Conservation (phyloP, 2,329 filamentous ascomycete genomes). For the Aspergillus calidoustus region DNA sequence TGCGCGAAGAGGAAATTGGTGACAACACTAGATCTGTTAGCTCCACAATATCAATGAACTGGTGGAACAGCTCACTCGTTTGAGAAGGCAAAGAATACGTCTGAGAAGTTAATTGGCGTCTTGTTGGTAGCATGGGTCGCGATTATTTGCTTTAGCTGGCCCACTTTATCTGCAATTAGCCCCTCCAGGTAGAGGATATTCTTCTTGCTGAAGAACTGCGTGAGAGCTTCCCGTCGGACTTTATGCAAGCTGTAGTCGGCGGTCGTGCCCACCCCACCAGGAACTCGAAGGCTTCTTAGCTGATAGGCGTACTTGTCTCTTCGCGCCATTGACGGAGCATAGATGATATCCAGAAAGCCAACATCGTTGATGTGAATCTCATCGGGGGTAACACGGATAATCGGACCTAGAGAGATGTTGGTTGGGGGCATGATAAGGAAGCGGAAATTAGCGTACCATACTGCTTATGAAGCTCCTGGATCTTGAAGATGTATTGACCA, state of each 20-base stretch:
- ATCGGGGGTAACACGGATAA: conserved; percentile 43
- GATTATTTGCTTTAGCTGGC: conserved; percentile 20
- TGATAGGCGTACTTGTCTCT: conserved; percentile 34
- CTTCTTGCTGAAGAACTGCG: conserved; percentile 38
- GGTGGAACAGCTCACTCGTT: conserved; percentile 1
- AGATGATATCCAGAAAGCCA: conserved; percentile 28
- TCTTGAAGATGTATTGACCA: conserved; percentile 40
- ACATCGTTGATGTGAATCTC: conserved; percentile 44
- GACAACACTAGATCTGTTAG: conserved; percentile 28
- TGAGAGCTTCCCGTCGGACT: conserved; percentile 34
- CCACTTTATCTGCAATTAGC: conserved; percentile 31
- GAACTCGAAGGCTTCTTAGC: conserved; percentile 29
- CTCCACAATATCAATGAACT: not conserved
- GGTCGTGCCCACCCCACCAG: conserved; percentile 34
- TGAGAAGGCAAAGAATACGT: conserved; percentile 24
- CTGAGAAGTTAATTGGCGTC: conserved; percentile 30
- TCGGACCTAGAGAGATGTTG: conserved; percentile 32
- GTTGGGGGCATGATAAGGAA: too few relatives aligned
- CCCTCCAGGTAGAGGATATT: conserved; percentile 33
- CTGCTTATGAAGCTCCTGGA: conserved; percentile 38
- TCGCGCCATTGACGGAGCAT: conserved; percentile 28
- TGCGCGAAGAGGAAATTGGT: conserved; percentile 36
- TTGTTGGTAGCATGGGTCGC: not conserved
- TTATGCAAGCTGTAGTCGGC: conserved; percentile 35
- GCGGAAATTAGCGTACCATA: conserved; percentile 34